These are phyloP conservation scores for Trichoderma sp. DNA, from an alignment of 2,329 filamentous ascomycete genomes.

Conservation along the genomic window DNA sequence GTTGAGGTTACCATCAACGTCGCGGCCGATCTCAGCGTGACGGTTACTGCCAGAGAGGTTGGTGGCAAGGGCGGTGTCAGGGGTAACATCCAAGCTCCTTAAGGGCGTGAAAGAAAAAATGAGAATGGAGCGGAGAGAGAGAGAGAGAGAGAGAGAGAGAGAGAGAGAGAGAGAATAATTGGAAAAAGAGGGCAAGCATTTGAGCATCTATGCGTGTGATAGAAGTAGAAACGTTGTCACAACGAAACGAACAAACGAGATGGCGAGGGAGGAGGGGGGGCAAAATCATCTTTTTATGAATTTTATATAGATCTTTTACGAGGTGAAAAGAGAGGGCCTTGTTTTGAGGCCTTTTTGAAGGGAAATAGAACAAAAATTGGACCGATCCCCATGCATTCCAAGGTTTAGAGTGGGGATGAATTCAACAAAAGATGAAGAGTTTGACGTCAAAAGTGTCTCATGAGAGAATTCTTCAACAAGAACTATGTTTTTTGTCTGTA, in stretches of 20 bases:
- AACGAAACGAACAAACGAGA: background rate
- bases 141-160: background rate
- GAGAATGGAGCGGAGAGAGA: background rate
- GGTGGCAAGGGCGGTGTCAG: constrained; percentile 84
- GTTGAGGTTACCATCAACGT: constrained; percentile 94
- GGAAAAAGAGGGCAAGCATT: background rate
- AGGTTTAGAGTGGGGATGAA: constrained; percentile 1
- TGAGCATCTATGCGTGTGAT: background rate
- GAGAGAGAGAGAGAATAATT: background rate
- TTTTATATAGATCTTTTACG: constrained; percentile 20
- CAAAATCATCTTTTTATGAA: background rate
- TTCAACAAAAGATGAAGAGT: background rate
- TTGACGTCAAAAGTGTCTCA: background rate
- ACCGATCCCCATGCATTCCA: background rate
- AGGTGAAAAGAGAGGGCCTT: background rate
- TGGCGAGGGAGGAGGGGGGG: background rate
- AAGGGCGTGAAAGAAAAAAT: background rate
- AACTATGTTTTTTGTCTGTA: background rate
- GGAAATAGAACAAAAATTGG: background rate
- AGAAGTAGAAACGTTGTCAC: constrained; percentile 14
- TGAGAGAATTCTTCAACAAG: background rate
- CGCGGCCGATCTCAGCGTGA: constrained; percentile 74
- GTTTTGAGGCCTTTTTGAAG: background rate
- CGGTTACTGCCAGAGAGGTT: constrained; percentile 80
- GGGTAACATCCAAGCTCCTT: constrained; percentile 50